These are phyloP conservation scores for Schrenkiella parvula DNA, from an alignment of 345 rosid species.

Conservation along the genomic window DNA sequence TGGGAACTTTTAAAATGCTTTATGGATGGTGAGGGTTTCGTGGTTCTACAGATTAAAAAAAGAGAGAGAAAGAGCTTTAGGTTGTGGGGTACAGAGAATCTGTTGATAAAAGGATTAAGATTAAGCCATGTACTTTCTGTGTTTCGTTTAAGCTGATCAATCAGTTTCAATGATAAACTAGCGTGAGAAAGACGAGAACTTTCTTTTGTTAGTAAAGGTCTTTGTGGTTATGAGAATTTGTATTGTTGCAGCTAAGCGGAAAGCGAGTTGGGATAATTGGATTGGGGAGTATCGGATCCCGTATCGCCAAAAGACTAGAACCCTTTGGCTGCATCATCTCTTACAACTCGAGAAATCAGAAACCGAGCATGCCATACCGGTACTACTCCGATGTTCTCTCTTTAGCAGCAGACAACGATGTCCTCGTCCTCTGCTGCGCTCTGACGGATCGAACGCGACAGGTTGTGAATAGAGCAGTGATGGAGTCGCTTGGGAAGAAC, in stretches of 20 bases:
- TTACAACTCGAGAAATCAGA: conserved; percentile 24
- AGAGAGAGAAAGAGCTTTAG: neutral
- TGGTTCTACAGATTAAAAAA: neutral
- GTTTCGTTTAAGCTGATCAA: too few species aligned
- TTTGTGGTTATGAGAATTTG: neutral
- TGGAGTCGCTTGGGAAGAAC: conserved; percentile 30
- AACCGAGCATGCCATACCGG: neutral
- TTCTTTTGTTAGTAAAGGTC: neutral
- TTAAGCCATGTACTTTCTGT: too few species aligned
- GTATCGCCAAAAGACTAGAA: conserved; percentile 28
- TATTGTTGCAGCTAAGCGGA: conserved; percentile 20
- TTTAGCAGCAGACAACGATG: conserved; percentile 23
- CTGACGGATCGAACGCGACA: conserved; percentile 21
- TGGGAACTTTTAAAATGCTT: neutral
- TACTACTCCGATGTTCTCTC: conserved; percentile 24
- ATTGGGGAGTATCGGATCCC: conserved; percentile 23
- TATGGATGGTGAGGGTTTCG: neutral
- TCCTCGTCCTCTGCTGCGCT: conserved; percentile 27
- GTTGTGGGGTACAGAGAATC: neutral
- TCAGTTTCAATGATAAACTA: too few species aligned
- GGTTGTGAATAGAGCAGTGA: conserved; percentile 29
- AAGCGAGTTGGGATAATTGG: conserved; percentile 34
- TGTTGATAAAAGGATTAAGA: too few species aligned
- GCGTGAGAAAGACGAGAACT: neutral
- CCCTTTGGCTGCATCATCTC: conserved; percentile 23